Conservation (phyloP, 352 stramenopile genomes). For the Globisporangium canariense region DNA sequence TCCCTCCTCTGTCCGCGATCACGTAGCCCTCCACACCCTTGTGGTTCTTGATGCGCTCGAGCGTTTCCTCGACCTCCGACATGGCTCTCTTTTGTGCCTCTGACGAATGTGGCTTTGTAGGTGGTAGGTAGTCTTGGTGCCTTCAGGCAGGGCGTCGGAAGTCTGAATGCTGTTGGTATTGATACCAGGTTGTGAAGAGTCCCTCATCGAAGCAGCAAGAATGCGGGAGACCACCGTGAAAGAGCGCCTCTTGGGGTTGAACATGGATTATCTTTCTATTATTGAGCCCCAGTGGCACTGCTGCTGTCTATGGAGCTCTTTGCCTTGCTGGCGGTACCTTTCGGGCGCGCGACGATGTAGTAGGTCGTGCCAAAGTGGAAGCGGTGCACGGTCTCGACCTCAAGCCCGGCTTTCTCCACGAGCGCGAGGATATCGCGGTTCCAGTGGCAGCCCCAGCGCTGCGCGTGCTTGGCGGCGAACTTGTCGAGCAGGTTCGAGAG, state of each 20-base stretch:
- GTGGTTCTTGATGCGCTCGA: slow-evolving; percentile 94
- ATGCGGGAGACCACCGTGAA: neutral
- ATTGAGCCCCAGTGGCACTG: neutral
- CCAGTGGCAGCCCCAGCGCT: slow-evolving; percentile 96
- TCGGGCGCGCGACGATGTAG: slow-evolving; percentile 75
- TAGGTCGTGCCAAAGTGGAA: slow-evolving; percentile 97
- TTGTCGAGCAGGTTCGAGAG: slow-evolving; percentile 92
- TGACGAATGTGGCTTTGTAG: neutral
- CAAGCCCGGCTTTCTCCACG: slow-evolving; percentile 76
- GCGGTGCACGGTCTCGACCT: slow-evolving; percentile 80
- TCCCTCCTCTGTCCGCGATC: slow-evolving; percentile 90
- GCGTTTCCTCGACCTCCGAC: slow-evolving; percentile 93
- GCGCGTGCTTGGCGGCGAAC: slow-evolving; percentile 88
- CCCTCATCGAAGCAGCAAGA: slow-evolving; percentile 1
- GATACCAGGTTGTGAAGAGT: neutral
- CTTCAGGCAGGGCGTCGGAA: neutral
- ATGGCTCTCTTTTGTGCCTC: slow-evolving; percentile 24
- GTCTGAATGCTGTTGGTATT: neutral
- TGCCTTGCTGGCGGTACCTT: neutral
- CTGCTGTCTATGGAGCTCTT: neutral
- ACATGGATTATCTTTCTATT: slow-evolving; percentile 3
- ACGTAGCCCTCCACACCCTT: slow-evolving; percentile 94
- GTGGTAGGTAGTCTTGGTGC: too few species aligned
- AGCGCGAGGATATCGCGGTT: slow-evolving; percentile 94
- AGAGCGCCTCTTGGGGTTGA: neutral